phyloP scores from a whole-genome alignment of 345 rosid species.

The Angophora floribunda region DNA sequence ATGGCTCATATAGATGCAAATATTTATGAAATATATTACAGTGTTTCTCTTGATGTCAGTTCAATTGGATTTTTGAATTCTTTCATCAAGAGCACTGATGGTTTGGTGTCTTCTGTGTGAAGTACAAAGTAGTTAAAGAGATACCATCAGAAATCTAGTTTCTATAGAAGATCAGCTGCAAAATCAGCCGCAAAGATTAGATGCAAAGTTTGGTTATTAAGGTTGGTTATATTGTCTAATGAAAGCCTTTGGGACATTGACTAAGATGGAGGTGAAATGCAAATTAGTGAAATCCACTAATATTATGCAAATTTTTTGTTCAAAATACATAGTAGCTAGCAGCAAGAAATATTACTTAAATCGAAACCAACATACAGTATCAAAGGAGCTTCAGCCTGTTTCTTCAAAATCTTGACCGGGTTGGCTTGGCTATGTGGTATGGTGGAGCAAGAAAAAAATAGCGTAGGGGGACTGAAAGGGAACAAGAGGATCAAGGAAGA shows the following conservation, averaged over 20 bases:
- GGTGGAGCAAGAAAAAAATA: background rate
- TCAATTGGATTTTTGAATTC: background rate
- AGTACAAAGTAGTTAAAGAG: background rate
- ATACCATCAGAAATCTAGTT: background rate
- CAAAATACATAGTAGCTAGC: background rate
- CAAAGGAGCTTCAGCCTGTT: background rate
- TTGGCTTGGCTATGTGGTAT: background rate
- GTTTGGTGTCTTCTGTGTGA: background rate
- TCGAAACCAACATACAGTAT: background rate
- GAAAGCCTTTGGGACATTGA: background rate
- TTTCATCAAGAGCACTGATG: background rate
- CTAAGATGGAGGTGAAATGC: background rate
- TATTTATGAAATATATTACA: background rate
- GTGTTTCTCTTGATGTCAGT: background rate
- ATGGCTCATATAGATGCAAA: background rate
- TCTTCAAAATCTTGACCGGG: background rate
- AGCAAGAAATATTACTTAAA: background rate
- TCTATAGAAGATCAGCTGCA: background rate
- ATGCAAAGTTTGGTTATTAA: background rate
- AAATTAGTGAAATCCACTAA: background rate
- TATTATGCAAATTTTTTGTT: background rate
- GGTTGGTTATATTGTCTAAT: background rate
- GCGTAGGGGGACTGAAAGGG: background rate
- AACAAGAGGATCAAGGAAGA: background rate
- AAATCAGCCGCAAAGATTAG: background rate